Base-by-base conservation (phyloP, 768 basidiomycete genomes). In the Pulveroboletus sp. region DNA sequence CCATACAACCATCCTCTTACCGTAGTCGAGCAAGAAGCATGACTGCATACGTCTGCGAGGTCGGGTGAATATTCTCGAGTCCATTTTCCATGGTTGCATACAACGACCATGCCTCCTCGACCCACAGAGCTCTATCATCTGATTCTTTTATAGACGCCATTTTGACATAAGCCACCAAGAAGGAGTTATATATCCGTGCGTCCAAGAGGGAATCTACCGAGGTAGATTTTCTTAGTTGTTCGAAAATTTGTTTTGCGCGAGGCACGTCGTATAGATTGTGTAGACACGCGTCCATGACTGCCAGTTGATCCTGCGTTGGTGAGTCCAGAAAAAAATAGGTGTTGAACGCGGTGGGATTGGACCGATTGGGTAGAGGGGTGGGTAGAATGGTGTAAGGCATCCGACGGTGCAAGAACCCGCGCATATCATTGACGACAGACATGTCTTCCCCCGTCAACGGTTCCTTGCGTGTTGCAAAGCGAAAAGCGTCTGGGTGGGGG, bases 251-350 rank as follows among this genome's bases (percentile, higher is more conserved):
- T 55, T 81, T 81, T 7, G 92, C 92, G 6, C 93, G 85, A 0
- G 77, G 73, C 0, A 93, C 81, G 63, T 93, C 89, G 64, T 85
- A 82, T 3, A 80, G 61, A 54, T 86, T 80, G 64, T 85, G 77
- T 11, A 94, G 69, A 63, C 93, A 94, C 5, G 90, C 89, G 57
- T 88, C 83, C 69, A 94, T 87, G 55, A 94, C 78, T 0, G 87
- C 82, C 10, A 89, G 64, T 47, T 79, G 73, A 64, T 92, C 88
- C 39, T 83, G 79, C 0, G 84, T 81, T 0, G 70, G 65, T 0
- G 88, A 80, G 63, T 88, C 80, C 5, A 78, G 74, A 66, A 82
- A 89, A 69, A 79, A 81, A 44, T 76, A 55, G 54, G 77, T 76
- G 55, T 78, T 73, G 11, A 67, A 50, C 1, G 61, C 47, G 4